Conservation (phyloP, 305 asterid genomes). For the Ilex paraguariensis region DNA sequence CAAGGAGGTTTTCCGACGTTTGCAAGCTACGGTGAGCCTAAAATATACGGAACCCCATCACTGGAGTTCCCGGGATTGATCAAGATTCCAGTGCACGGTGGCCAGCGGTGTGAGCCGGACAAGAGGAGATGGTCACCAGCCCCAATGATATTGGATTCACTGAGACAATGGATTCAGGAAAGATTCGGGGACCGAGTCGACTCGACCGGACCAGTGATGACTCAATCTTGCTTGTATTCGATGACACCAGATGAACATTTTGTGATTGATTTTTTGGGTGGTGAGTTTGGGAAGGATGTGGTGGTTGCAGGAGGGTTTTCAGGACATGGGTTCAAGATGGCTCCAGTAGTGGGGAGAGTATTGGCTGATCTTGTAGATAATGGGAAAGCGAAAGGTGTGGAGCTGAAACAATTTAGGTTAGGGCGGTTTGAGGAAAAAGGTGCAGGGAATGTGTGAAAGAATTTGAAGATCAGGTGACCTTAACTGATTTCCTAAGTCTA, state of each 20-base stretch:
- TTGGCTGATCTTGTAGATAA: constrained; percentile 51
- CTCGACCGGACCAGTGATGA: constrained; percentile 35
- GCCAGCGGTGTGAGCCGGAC: constrained; percentile 66
- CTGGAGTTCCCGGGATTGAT: constrained; percentile 81
- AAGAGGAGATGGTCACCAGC: constrained; percentile 56
- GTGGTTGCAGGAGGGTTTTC: constrained; percentile 90
- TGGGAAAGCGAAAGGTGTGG: constrained; percentile 42
- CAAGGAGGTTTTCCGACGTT: constrained; percentile 63
- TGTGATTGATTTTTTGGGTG: constrained; percentile 83
- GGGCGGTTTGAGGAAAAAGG: constrained; percentile 48
- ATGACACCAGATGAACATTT: constrained; percentile 89
- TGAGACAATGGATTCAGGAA: constrained; percentile 45
- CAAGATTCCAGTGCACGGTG: constrained; percentile 57
- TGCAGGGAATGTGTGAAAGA: constrained; percentile 51
- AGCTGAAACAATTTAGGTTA: constrained; percentile 38
- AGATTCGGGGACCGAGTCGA: constrained; percentile 50
- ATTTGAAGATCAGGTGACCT: constrained; percentile 53
- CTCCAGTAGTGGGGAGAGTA: constrained; percentile 72
- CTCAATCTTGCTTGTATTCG: constrained; percentile 86
- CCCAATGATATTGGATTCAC: constrained; percentile 10
- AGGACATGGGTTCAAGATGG: constrained; percentile 97
- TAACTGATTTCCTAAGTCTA: neutral
- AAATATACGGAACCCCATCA: constrained; percentile 78
- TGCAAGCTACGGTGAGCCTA: constrained; percentile 72
- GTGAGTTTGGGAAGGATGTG: constrained; percentile 58